Percentiles rank a stretch among this genome's conserved stretches.
Evolutionary conservation across 2,329 filamentous ascomycete genomes (phyloP).

Genomic region (Grosmannia serpens): DNA sequence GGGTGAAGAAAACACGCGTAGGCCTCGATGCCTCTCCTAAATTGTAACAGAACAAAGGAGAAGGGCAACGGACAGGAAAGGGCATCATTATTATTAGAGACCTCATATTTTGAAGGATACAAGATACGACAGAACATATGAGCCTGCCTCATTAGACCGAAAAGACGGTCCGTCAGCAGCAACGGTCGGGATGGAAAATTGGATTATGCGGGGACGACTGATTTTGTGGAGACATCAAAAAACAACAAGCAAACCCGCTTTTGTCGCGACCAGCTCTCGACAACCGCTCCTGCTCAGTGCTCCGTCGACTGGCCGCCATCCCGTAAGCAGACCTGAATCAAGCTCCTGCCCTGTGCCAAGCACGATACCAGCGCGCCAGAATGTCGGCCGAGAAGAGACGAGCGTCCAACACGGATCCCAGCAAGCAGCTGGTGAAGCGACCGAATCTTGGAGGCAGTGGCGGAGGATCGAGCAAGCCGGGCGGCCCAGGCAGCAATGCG

Average conservation of each 20-base stretch:
- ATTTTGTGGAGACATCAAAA: not conserved
- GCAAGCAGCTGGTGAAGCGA: slow-evolving; percentile 77
- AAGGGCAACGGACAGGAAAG: too few relatives aligned
- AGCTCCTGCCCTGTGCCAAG: not conserved
- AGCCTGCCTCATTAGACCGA: too few relatives aligned
- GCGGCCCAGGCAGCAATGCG: slow-evolving; percentile 26
- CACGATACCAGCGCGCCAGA: slow-evolving; percentile 6
- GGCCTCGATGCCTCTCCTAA: too few relatives aligned
- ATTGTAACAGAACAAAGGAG: too few relatives aligned
- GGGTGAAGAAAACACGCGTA: too few relatives aligned
- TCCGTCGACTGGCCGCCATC: not conserved
- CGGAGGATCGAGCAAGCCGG: slow-evolving; percentile 22
- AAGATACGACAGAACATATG: too few relatives aligned
- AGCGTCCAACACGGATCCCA: slow-evolving; percentile 65
- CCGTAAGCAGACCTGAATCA: not conserved
- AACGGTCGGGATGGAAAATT: slow-evolving; percentile 6
- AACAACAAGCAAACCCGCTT: not conserved
- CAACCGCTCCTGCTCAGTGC: not conserved
- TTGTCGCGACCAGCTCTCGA: not conserved
- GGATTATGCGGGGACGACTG: slow-evolving; percentile 5
- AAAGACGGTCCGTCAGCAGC: too few relatives aligned
- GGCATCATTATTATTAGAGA: too few relatives aligned
- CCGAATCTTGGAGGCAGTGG: slow-evolving; percentile 55
- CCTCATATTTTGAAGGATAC: too few relatives aligned
- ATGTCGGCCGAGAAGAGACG: slow-evolving; percentile 93